Conservation (phyloP, 2,329 filamentous ascomycete species). For the Aspergillus fructus region DNA sequence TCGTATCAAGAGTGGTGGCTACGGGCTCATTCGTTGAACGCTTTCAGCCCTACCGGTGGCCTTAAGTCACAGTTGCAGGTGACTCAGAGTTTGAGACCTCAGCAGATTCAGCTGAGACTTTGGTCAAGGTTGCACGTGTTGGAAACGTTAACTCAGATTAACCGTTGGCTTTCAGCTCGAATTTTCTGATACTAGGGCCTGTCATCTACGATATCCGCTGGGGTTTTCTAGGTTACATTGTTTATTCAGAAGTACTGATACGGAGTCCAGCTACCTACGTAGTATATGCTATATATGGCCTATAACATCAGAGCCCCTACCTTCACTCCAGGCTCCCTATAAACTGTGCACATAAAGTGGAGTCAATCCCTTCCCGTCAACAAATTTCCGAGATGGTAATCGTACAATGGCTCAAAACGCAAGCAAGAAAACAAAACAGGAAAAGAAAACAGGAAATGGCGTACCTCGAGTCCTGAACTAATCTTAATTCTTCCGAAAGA, state of each 20-base stretch:
- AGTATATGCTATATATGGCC: background rate
- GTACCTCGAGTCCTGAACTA: background rate
- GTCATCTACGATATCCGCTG: background rate
- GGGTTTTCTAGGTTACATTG: background rate
- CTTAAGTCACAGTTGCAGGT: background rate
- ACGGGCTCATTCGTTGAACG: background rate
- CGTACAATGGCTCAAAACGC: background rate
- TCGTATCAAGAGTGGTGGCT: background rate
- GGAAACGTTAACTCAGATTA: background rate
- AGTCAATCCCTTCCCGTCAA: background rate
- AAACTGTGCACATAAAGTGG: background rate
- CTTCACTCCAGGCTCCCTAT: background rate
- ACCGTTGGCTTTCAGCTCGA: background rate
- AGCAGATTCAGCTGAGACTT: too few relatives aligned
- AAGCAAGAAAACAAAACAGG: background rate
- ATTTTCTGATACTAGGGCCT: background rate
- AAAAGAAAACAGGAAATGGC: slow-evolving; percentile 4
- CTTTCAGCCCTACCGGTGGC: background rate
- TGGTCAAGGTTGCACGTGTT: background rate
- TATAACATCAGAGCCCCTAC: background rate
- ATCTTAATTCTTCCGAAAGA: background rate
- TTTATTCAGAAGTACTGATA: background rate
- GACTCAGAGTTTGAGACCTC: background rate
- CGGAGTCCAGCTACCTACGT: background rate
- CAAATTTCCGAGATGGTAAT: background rate